Conservation (phyloP, 805 yeast genomes). For the Yamadazyma kitorensis region DNA sequence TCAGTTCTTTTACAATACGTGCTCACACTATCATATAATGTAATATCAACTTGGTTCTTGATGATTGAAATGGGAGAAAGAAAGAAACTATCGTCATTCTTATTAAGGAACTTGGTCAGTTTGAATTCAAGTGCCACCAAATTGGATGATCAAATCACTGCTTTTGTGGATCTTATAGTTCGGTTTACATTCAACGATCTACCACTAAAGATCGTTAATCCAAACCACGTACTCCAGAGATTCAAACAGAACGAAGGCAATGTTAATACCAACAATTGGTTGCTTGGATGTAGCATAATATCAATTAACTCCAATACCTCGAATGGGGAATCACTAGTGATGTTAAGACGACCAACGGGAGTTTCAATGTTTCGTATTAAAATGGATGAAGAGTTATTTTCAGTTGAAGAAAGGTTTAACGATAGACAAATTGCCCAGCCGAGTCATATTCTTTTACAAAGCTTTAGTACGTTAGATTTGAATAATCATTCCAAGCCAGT, state of each 20-base stretch:
- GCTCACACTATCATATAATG: constrained; percentile 60
- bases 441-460: constrained; percentile 50
- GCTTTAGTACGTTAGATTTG: constrained; percentile 42
- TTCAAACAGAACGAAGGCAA: constrained; percentile 13
- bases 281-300: constrained; percentile 55
- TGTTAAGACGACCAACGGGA: constrained; percentile 68
- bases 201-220: constrained; percentile 46
- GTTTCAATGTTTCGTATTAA: constrained; percentile 45
- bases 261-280: constrained; percentile 46
- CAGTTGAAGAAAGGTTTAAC: constrained; percentile 3
- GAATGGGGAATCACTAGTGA: constrained; percentile 51
- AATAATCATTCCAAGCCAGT: constrained; percentile 39
- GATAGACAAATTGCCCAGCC: constrained; percentile 23
- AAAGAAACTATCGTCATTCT: constrained; percentile 56
- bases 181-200: constrained; percentile 65
- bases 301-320: constrained; percentile 51
- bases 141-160: constrained; percentile 54
- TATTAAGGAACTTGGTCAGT: constrained; percentile 47
- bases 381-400: constrained; percentile 29
- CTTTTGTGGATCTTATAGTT: constrained; percentile 63
- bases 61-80: constrained; percentile 60
- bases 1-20: constrained; percentile 59
- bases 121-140: constrained; percentile 19
- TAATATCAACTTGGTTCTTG: constrained; percentile 70
- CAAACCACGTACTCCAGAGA: constrained; percentile 9